A percentile compares a stretch with the other conserved stretches of the same genome.
Conservation (phyloP, 2,329 filamentous ascomycete species). For the Periconia sp. region DNA sequence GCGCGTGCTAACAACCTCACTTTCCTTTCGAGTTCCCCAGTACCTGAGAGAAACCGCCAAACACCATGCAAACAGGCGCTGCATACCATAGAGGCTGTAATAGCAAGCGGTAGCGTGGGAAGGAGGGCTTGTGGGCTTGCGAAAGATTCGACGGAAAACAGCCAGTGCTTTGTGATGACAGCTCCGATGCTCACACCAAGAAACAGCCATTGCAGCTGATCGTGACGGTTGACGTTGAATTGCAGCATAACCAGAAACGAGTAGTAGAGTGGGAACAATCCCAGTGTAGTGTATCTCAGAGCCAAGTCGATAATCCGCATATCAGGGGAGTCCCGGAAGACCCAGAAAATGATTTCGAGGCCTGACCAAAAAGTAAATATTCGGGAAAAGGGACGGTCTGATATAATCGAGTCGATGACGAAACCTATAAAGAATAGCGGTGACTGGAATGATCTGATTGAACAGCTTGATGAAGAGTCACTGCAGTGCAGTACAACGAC, state of each 20-base stretch:
- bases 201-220: not conserved
- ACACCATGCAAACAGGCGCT: not conserved
- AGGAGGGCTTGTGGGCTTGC: not conserved
- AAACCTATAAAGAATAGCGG: not conserved
- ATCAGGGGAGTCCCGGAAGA: not conserved
- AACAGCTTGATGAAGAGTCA: not conserved
- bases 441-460: not conserved
- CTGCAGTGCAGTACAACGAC: not conserved
- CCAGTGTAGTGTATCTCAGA: not conserved
- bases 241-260: not conserved
- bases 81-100: not conserved
- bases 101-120: not conserved
- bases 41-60: not conserved
- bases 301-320: not conserved
- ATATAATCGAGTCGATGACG: not conserved
- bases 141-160: not conserved
- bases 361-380: not conserved
- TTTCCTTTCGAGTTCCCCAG: not conserved
- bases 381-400: not conserved
- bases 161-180: not conserved
- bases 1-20: not conserved
- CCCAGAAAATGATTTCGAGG: not conserved
- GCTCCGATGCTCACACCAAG: not conserved
- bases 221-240: not conserved
- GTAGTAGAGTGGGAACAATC: not conserved